Percentiles rank a stretch among this genome's conserved stretches.
These are phyloP conservation scores for Kodamaea anthophila DNA, from an alignment of 1,139 yeast species.

Conservation along the genomic window DNA sequence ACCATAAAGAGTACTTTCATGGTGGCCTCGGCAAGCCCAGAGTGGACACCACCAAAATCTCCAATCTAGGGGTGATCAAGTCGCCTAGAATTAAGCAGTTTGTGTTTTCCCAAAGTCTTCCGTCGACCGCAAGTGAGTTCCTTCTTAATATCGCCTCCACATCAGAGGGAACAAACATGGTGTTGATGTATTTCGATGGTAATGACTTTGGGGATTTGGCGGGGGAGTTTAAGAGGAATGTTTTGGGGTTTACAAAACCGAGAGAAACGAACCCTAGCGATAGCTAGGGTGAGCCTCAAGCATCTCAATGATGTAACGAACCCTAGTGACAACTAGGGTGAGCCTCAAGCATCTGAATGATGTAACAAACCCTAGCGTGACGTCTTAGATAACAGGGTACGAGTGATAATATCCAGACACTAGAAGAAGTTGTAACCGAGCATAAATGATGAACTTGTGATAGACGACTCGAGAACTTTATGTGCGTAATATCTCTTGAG, in stretches of 20 bases:
- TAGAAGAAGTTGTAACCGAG: no score
- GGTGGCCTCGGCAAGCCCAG: conserved; percentile 21
- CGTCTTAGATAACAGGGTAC: no score
- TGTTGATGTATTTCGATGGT: conserved; percentile 24
- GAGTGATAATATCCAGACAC: no score
- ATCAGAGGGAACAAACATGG: conserved; percentile 32
- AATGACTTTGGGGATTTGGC: conserved; percentile 15
- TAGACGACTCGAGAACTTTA: no score
- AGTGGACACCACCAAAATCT: conserved; percentile 30
- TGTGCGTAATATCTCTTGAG: no score
- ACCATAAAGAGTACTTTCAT: conserved; percentile 20
- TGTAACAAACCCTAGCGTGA: no score
- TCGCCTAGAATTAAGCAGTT: conserved; percentile 19
- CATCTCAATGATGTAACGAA: no score
- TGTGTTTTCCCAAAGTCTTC: conserved; percentile 34
- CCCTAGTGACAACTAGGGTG: no score
- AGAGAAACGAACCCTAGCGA: no score
- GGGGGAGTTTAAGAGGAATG: conserved; percentile 18
- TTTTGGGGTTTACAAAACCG: conserved; percentile 10
- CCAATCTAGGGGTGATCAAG: conserved; percentile 34
- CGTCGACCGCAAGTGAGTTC: conserved; percentile 33
- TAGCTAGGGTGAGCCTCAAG: no score
- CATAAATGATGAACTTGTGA: no score
- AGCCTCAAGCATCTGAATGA: no score
- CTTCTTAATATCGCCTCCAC: conserved; percentile 31